Base-by-base conservation (phyloP, 83 land plant genomes). In the Diphasiastrum complanatum region DNA sequence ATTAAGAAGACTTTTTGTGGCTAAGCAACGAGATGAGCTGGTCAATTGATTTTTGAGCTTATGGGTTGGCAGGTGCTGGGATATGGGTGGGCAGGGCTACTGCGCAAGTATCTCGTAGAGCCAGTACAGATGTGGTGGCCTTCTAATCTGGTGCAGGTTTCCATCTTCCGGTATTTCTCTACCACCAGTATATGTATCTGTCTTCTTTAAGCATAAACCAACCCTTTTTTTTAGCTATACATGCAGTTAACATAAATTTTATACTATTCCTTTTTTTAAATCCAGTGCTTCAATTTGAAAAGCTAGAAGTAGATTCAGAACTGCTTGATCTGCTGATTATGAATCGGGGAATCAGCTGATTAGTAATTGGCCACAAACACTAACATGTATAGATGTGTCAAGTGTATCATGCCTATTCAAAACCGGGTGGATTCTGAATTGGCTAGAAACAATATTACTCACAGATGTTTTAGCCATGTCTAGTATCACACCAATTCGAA, bases 51-150 rank as follows among this genome's bases (percentile, higher is more conserved):
- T 25, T 25, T 4, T 6, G 26, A 12, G 14, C 2, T 51, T 5
- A 51, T 25, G 11, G 26, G 3, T 10, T 51, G 43, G 61, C 40
- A 61, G 64, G 64, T 61, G 8, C 51, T 61, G 30, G 64, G 64
- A 2, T 61, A 61, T 43, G 64, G 64, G 2, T 61, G 64, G 64
- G 64, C 64, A 23, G 64, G 64, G 4, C 64, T 61, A 20, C 22
- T 61, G 25, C 19, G 51, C 12, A 61, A 43, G 28, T 45, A 61
- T 25, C 29, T 61, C n/a, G 43, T 61, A 8, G 64, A 61, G 28
- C 64, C 64, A n/a, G 61, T 53, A 36, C 48, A 61, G 4, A 61
- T 61, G 64, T 61, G 64, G 64, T 61, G 64, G 64, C 64, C 64
- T 20, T 12, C 49, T 22, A 61, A 40, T 3, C 51, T 61, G 3